Conservation (phyloP, 441 rosid species). For the Capsella rubella region DNA sequence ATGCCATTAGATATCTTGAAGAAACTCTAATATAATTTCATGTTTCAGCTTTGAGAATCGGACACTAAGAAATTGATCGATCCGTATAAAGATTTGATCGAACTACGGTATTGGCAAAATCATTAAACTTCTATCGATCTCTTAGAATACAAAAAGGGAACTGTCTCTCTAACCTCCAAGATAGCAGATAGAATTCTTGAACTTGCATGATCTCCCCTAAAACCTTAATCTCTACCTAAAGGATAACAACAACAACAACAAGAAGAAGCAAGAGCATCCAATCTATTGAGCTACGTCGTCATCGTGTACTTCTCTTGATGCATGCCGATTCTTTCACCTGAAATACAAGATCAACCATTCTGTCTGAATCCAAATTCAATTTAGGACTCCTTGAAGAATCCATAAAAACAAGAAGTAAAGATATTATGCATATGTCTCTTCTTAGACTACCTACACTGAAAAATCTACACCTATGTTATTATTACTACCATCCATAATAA, state of each 20-base stretch:
- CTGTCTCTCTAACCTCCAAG: slow-evolving; percentile 11
- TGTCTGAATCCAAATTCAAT: slow-evolving; percentile 2
- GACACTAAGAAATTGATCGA: too few species aligned
- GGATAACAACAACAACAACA: slow-evolving; percentile 4
- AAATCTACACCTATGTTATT: background rate
- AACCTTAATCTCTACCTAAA: slow-evolving; percentile 32
- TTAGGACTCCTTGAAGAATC: background rate
- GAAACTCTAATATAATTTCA: too few species aligned
- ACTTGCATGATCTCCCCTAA: slow-evolving; percentile 12
- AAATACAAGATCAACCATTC: slow-evolving; percentile 17
- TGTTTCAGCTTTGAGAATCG: too few species aligned
- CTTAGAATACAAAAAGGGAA: background rate
- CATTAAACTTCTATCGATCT: too few species aligned
- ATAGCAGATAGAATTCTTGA: too few species aligned
- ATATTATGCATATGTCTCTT: background rate
- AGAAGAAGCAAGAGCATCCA: slow-evolving; percentile 19
- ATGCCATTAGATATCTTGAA: too few species aligned
- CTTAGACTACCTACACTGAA: background rate
- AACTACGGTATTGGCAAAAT: too few species aligned
- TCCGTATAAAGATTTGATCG: too few species aligned
- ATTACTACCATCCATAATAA: background rate
- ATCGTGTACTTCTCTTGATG: slow-evolving; percentile 28
- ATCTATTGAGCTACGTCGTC: slow-evolving; percentile 20
- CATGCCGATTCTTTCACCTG: slow-evolving; percentile 29
- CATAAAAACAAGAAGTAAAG: background rate